A percentile compares a stretch with the other conserved stretches of the same genome.
phyloP scores from a whole-genome alignment of 495 filamentous ascomycete genomes.

The Glutinoglossum americanum region DNA sequence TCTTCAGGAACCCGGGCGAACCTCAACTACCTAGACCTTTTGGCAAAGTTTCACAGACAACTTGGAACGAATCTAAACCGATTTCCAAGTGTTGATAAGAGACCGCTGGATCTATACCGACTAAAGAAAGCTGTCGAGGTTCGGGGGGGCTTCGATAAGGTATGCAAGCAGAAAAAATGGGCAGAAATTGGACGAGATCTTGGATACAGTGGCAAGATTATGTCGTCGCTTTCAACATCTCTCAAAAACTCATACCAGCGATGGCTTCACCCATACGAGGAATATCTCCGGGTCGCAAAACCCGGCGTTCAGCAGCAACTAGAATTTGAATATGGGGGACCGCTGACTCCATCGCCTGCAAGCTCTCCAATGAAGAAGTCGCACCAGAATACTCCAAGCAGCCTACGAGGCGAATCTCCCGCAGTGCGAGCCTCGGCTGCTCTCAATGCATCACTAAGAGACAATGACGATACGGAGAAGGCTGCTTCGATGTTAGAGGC shows the following conservation, averaged over 20 bases:
- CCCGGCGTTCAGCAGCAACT: constrained; percentile 92
- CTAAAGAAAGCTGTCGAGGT: constrained; percentile 92
- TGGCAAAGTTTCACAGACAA: constrained; percentile 92
- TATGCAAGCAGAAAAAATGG: constrained; percentile 98
- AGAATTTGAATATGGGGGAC: constrained; percentile 82
- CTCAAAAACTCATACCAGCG: constrained; percentile 95
- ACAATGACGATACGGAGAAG: constrained; percentile 27
- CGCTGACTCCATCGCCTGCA: constrained; percentile 77
- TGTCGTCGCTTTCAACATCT: constrained; percentile 97
- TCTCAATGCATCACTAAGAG: constrained; percentile 41
- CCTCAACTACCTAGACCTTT: constrained; percentile 85
- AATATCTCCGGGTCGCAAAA: constrained; percentile 79
- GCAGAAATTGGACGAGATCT: constrained; percentile 93
- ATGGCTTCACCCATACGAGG: constrained; percentile 92
- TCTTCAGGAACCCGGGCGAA: constrained; percentile 70
- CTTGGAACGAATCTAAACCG: constrained; percentile 85
- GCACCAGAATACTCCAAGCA: constrained; percentile 44
- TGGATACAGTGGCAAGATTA: constrained; percentile 98
- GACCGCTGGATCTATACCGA: constrained; percentile 85
- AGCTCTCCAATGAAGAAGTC: constrained; percentile 68
- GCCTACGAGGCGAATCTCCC: constrained; percentile 43
- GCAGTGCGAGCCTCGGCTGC: constrained; percentile 44
- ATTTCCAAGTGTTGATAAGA: constrained; percentile 92
- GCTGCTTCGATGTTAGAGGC: constrained; percentile 32
- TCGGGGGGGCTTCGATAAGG: constrained; percentile 80